Evolutionary conservation across 2,329 filamentous ascomycete species (phyloP).

Genomic region (Colletotrichum liriopes): DNA sequence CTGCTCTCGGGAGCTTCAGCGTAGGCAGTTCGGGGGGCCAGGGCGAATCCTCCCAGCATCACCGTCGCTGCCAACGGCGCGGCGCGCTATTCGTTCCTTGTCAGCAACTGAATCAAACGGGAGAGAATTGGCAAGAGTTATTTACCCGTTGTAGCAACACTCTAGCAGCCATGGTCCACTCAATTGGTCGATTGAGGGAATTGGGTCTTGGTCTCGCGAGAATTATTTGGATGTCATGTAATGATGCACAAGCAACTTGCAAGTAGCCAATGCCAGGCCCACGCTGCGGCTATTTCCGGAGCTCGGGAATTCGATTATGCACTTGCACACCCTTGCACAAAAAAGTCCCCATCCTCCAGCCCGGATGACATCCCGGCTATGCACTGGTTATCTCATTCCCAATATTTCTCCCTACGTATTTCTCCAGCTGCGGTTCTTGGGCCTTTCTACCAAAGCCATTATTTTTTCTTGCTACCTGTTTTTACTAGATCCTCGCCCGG

Average conservation of each 20-base stretch:
- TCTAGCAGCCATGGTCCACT: conserved; percentile 72
- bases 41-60: conserved; percentile 63
- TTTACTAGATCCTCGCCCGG: not conserved
- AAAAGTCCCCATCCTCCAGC: conserved; percentile 20
- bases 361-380: conserved; percentile 27
- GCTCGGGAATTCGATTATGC: conserved; percentile 45
- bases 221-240: conserved; percentile 44
- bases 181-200: conserved; percentile 59
- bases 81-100: conserved; percentile 60
- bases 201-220: conserved; percentile 44
- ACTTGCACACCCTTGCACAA: conserved; percentile 39
- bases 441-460: conserved; percentile 42
- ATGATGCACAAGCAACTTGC: conserved; percentile 40
- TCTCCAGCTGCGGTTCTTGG: conserved; percentile 21
- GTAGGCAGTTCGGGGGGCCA: conserved; percentile 63
- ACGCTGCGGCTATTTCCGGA: conserved; percentile 50
- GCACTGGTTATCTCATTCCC: conserved; percentile 31
- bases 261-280: conserved; percentile 33
- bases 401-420: conserved; percentile 22
- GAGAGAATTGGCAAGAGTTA: not conserved
- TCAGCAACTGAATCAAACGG: conserved; percentile 5
- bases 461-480: conserved; percentile 21
- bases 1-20: conserved; percentile 64
- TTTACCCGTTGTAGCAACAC: conserved; percentile 71
- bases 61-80: conserved; percentile 69